Conservation (phyloP, 1,284 basidiomycete species). For the Sphaerobolus stellatus region DNA sequence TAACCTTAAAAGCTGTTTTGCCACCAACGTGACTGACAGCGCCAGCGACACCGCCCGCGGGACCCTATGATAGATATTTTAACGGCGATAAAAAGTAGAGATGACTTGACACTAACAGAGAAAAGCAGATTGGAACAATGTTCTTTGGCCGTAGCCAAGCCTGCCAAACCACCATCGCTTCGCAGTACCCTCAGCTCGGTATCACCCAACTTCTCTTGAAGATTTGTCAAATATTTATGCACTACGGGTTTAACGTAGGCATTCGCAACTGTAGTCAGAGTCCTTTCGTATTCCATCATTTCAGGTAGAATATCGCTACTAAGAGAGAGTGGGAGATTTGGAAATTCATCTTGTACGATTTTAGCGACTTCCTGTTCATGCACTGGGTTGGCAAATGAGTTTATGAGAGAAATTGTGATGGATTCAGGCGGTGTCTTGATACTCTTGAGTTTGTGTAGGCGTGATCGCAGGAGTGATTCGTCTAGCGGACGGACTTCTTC, state of each 20-base stretch:
- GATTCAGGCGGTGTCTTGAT: slow-evolving; percentile 26
- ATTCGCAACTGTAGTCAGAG: slow-evolving; percentile 31
- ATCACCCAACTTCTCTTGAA: slow-evolving; percentile 21
- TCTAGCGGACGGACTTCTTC: slow-evolving; percentile 26
- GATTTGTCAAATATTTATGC: slow-evolving; percentile 24
- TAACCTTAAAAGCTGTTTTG: too few relatives aligned
- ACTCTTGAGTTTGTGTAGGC: slow-evolving; percentile 18
- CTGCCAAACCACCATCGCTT: slow-evolving; percentile 32
- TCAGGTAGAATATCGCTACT: slow-evolving; percentile 29
- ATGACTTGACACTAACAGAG: slow-evolving; percentile 22
- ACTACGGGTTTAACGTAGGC: slow-evolving; percentile 30
- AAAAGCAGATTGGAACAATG: too few relatives aligned
- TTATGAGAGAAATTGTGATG: slow-evolving; percentile 32
- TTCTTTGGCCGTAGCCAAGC: too few relatives aligned
- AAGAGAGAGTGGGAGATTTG: slow-evolving; percentile 28
- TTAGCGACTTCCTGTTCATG: slow-evolving; percentile 27
- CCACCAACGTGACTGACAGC: slow-evolving; percentile 25
- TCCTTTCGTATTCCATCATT: slow-evolving; percentile 34
- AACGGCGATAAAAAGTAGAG: slow-evolving; percentile 24
- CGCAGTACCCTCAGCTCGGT: slow-evolving; percentile 28
- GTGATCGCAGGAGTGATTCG: slow-evolving; percentile 14
- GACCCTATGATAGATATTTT: slow-evolving; percentile 24
- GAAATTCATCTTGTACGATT: slow-evolving; percentile 24
- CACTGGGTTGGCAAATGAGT: slow-evolving; percentile 29
- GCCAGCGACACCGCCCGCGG: slow-evolving; percentile 31